Evolutionary conservation across 176 grass and related monocot species (phyloP).

Genomic region (Echinochloa phyllopogon): DNA sequence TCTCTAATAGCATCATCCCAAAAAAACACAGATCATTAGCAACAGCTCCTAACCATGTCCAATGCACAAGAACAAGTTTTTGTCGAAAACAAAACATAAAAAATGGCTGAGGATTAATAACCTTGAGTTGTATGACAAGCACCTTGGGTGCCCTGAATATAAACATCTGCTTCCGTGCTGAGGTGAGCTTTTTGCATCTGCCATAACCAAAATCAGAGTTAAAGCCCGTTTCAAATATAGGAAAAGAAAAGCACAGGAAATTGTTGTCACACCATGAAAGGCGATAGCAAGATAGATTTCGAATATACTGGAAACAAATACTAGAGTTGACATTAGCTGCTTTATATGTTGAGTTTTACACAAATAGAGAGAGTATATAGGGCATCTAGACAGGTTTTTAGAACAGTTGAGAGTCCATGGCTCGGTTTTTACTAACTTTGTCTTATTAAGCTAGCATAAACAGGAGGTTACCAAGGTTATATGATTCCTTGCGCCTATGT

Average conservation of each 20-base stretch:
- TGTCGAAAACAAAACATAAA: conserved; percentile 29
- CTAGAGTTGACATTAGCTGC: neutral
- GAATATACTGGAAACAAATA: conserved; percentile 6
- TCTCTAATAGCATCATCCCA: conserved; percentile 59
- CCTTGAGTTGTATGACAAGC: conserved; percentile 98
- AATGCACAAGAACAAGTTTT: conserved; percentile 19
- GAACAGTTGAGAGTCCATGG: neutral
- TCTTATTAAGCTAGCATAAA: conserved; percentile 26
- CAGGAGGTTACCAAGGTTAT: neutral
- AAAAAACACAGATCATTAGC: conserved; percentile 15
- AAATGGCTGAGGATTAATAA: conserved; percentile 40
- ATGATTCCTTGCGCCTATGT: conserved; percentile 4
- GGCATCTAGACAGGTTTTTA: neutral
- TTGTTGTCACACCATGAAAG: neutral
- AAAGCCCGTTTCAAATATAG: conserved; percentile 1
- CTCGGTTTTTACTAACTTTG: neutral
- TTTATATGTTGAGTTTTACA: neutral
- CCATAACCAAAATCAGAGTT: conserved; percentile 36
- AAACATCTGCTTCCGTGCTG: conserved; percentile 95
- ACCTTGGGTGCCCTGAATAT: conserved; percentile 87
- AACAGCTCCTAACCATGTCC: conserved; percentile 7
- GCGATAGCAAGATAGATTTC: neutral
- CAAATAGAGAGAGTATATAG: neutral
- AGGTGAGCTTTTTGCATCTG: conserved; percentile 94
- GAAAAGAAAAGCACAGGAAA: conserved; percentile 21